Conservation (phyloP, 345 rosid genomes). For the Psidium friedrichsthalianum region DNA sequence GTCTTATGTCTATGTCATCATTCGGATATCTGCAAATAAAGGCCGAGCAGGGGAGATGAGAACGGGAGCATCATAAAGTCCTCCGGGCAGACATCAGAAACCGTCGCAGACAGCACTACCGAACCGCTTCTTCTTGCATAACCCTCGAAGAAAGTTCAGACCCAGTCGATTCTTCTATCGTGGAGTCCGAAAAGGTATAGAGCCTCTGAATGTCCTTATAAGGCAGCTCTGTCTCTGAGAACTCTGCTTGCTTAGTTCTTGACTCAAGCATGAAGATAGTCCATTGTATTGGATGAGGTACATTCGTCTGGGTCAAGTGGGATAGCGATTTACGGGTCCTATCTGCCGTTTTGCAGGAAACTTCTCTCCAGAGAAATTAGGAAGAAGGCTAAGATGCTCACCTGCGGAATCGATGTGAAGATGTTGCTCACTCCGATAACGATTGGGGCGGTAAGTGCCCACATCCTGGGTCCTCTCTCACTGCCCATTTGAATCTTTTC, state of each 20-base stretch:
- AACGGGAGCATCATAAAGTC: background rate
- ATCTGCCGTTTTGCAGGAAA: background rate
- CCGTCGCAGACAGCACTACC: background rate
- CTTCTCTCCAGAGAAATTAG: background rate
- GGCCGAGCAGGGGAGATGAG: background rate
- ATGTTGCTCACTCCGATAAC: conserved; percentile 24
- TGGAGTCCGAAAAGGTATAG: background rate
- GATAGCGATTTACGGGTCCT: background rate
- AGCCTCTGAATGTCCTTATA: background rate
- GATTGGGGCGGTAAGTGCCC: conserved; percentile 15
- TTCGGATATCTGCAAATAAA: conserved; percentile 10
- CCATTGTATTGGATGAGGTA: background rate
- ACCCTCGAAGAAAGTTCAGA: background rate
- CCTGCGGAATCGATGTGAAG: conserved; percentile 11
- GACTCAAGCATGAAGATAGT: background rate
- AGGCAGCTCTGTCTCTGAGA: background rate
- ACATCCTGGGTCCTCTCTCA: background rate
- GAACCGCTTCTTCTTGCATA: conserved; percentile 9
- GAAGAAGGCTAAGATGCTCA: background rate
- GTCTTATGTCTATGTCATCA: conserved; percentile 25
- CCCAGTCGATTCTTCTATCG: background rate
- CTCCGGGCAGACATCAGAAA: conserved; percentile 4
- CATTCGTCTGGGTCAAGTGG: background rate
- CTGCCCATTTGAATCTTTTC: background rate
- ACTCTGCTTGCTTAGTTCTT: background rate